Evolutionary conservation across 129 eudicot genomes (phyloP).

Genomic region (Tagetes erecta): DNA sequence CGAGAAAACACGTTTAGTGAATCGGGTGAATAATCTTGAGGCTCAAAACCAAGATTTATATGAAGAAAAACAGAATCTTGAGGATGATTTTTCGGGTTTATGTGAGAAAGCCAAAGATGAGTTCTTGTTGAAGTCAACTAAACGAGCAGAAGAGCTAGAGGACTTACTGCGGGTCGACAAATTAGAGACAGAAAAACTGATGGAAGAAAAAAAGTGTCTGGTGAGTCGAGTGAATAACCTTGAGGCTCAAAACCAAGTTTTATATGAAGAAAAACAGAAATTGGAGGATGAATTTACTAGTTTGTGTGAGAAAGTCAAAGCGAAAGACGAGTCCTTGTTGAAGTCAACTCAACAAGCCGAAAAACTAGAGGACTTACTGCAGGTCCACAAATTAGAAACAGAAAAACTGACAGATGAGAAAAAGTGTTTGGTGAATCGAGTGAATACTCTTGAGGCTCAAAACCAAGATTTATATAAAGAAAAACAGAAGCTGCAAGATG

Average conservation of each 20-base stretch:
- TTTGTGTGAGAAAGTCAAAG: slow-evolving; percentile 38
- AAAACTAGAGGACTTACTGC: slow-evolving; percentile 41
- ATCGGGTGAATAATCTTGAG: not conserved
- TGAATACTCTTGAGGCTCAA: slow-evolving; percentile 42
- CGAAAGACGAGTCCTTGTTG: slow-evolving; percentile 36
- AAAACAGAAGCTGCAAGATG: slow-evolving; percentile 15
- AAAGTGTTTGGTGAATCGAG: slow-evolving; percentile 25
- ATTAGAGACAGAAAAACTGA: slow-evolving; percentile 35
- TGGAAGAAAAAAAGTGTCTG: slow-evolving; percentile 24
- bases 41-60: slow-evolving; percentile 22
- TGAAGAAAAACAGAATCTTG: slow-evolving; percentile 14
- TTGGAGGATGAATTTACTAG: slow-evolving; percentile 32
- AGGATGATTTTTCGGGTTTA: slow-evolving; percentile 36
- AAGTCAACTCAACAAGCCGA: slow-evolving; percentile 34
- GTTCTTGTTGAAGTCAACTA: slow-evolving; percentile 31
- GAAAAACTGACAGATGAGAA: slow-evolving; percentile 36
- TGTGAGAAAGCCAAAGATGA: slow-evolving; percentile 36
- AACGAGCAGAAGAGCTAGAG: slow-evolving; percentile 38
- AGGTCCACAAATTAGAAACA: slow-evolving; percentile 34
- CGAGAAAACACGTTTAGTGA: not conserved
- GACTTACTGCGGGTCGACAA: slow-evolving; percentile 35
- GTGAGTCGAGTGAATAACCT: slow-evolving; percentile 37
- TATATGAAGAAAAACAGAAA: not conserved
- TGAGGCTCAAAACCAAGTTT: slow-evolving; percentile 31
- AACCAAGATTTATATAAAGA: slow-evolving; percentile 26